Conservation (phyloP, 139 green algal genomes). For the Nannochloris sp. region DNA sequence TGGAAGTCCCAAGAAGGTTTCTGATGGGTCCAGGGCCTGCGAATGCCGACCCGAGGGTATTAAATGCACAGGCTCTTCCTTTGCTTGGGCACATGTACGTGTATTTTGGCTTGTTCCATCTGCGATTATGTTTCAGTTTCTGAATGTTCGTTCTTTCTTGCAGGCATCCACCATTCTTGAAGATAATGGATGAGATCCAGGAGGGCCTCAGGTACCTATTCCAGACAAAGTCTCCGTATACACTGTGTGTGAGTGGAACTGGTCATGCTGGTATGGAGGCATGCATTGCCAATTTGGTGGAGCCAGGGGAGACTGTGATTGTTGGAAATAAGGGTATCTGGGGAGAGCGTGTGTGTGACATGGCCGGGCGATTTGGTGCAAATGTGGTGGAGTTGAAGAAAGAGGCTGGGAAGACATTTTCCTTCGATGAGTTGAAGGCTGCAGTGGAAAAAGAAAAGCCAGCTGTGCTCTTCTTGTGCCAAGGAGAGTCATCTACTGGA, state of each 20-base stretch:
- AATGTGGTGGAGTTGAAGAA: slow-evolving; percentile 67
- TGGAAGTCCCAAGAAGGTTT: slow-evolving; percentile 52
- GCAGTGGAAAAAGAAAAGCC: slow-evolving; percentile 69
- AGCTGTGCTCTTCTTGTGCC: slow-evolving; percentile 74
- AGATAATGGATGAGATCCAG: slow-evolving; percentile 83
- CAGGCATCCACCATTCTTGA: slow-evolving; percentile 82
- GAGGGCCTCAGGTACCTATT: slow-evolving; percentile 69
- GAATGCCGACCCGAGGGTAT: slow-evolving; percentile 71
- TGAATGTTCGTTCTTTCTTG: slow-evolving; percentile 7
- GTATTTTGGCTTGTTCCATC: background rate
- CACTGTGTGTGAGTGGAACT: slow-evolving; percentile 70
- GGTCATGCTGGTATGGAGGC: slow-evolving; percentile 89
- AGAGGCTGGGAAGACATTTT: slow-evolving; percentile 60
- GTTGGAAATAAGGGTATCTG: slow-evolving; percentile 83
- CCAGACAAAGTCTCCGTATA: slow-evolving; percentile 79
- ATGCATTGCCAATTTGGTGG: slow-evolving; percentile 78
- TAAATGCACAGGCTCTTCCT: slow-evolving; percentile 65
- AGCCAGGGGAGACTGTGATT: slow-evolving; percentile 78
- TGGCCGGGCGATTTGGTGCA: slow-evolving; percentile 71
- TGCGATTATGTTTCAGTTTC: background rate
- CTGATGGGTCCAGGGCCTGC: slow-evolving; percentile 80
- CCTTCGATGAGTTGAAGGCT: slow-evolving; percentile 42
- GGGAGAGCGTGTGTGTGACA: slow-evolving; percentile 74
- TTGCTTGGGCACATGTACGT: slow-evolving; percentile 70
- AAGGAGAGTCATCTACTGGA: slow-evolving; percentile 80